Conservation (phyloP, 1,284 basidiomycete genomes). For the Ceratorhiza oryzae-sativae region DNA sequence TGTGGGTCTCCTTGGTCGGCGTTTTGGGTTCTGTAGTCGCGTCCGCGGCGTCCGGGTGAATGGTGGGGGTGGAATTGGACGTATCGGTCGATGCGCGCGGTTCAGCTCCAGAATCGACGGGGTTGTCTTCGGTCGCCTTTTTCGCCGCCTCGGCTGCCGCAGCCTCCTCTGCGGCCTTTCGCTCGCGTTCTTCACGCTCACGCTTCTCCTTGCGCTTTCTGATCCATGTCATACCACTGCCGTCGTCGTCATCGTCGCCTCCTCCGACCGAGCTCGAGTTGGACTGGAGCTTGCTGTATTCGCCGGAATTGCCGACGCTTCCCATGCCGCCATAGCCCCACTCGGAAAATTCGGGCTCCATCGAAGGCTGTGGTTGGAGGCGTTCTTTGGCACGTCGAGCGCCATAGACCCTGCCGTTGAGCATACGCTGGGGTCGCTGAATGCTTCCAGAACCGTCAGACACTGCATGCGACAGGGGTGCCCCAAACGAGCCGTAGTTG, state of each 20-base stretch:
- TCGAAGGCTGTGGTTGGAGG: constrained; percentile 28
- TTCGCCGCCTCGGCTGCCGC: constrained; percentile 26
- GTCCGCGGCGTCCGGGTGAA: constrained; percentile 27
- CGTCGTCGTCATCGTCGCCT: constrained; percentile 66
- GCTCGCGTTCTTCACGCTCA: constrained; percentile 57
- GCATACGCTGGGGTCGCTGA: constrained; percentile 56
- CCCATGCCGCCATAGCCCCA: constrained; percentile 89
- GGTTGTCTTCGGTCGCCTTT: constrained; percentile 19
- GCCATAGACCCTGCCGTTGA: constrained; percentile 81
- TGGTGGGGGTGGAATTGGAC: constrained; percentile 20
- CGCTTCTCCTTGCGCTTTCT: constrained; percentile 63
- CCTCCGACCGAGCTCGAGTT: constrained; percentile 48
- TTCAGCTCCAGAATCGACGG: constrained; percentile 1
- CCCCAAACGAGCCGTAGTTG: constrained; percentile 35
- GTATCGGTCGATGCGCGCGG: constrained; percentile 1
- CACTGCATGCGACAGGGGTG: constrained; percentile 41
- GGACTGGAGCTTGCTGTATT: constrained; percentile 50
- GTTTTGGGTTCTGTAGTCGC: constrained; percentile 1
- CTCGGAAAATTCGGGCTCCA: constrained; percentile 78
- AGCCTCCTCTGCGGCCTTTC: constrained; percentile 48
- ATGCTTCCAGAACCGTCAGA: constrained; percentile 25
- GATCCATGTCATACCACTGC: constrained; percentile 77
- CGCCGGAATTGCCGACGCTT: constrained; percentile 53
- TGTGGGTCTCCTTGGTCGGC: constrained; percentile 41
- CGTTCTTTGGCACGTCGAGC: constrained; percentile 51